These are phyloP conservation scores for Galeopsis tetrahit DNA, from an alignment of 257 asterid species.

Conservation along the genomic window DNA sequence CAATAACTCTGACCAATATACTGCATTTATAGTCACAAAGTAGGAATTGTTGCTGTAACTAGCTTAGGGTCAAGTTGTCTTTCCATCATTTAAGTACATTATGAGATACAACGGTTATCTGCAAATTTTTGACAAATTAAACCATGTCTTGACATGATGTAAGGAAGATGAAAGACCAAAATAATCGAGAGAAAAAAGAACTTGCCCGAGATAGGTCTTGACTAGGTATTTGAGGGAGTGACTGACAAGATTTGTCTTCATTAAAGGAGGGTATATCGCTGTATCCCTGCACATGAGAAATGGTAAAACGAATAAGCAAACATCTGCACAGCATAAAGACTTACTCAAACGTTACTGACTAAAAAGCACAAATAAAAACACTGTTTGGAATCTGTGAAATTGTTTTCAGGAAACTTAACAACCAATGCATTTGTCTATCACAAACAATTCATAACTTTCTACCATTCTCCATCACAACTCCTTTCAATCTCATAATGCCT, in stretches of 20 bases:
- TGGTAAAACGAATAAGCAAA: slow-evolving; percentile 24
- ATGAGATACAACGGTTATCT: background rate
- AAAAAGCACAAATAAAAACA: background rate
- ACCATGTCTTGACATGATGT: slow-evolving; percentile 2
- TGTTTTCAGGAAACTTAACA: background rate
- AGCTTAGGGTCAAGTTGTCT: background rate
- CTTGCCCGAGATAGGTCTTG: slow-evolving; percentile 64
- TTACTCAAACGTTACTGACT: background rate
- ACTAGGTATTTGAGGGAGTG: slow-evolving; percentile 61
- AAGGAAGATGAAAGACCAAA: background rate
- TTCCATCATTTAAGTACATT: background rate
- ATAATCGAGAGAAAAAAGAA: slow-evolving; percentile 17
- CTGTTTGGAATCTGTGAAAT: background rate
- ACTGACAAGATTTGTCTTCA: slow-evolving; percentile 64
- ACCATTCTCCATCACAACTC: background rate
- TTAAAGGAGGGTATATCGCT: slow-evolving; percentile 57
- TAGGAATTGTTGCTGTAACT: slow-evolving; percentile 4
- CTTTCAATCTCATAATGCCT: background rate
- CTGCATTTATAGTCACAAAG: background rate
- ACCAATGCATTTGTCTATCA: background rate
- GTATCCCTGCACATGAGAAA: slow-evolving; percentile 52
- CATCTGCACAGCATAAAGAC: background rate
- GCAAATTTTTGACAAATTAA: slow-evolving; percentile 8
- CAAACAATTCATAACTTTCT: background rate
- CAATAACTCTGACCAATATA: background rate